A percentile compares a stretch with the other conserved stretches of the same genome.
Conservation (phyloP, 2,329 filamentous ascomycete genomes). For the Cladosporium phlei region DNA sequence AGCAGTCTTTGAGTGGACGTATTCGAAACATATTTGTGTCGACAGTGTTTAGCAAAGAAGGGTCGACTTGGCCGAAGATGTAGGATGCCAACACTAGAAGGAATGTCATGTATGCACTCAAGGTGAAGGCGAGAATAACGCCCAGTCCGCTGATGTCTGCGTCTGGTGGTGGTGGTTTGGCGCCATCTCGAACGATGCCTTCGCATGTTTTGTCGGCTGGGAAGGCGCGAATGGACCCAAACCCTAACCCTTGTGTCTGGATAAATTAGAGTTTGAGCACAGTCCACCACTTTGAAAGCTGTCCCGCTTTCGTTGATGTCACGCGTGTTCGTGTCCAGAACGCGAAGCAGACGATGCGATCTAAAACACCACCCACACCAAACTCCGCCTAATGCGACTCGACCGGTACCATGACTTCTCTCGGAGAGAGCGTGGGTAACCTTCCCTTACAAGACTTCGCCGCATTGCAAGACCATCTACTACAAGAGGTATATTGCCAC, state of each 20-base stretch:
- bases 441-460: slow-evolving; percentile 20
- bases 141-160: slow-evolving; percentile 22
- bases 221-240: not conserved
- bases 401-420: slow-evolving; percentile 20
- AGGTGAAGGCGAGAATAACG: slow-evolving; percentile 21
- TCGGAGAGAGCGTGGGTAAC: slow-evolving; percentile 25
- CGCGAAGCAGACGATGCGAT: too few species aligned
- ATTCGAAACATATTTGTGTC: slow-evolving; percentile 10
- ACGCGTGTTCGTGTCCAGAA: too few species aligned
- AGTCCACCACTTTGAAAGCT: too few species aligned
- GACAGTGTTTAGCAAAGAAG: slow-evolving; percentile 16
- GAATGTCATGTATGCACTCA: slow-evolving; percentile 21
- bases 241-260: too few species aligned
- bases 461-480: slow-evolving; percentile 17
- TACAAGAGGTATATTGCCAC: slow-evolving; percentile 19
- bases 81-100: slow-evolving; percentile 18
- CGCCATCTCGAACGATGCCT: slow-evolving; percentile 6
- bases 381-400: too few species aligned
- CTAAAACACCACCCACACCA: too few species aligned
- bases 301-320: too few species aligned
- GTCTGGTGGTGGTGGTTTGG: slow-evolving; percentile 15
- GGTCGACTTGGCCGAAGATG: slow-evolving; percentile 18
- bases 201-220: not conserved
- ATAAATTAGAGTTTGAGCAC: too few species aligned
- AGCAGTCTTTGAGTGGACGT: slow-evolving; percentile 9